phyloP scores from a whole-genome alignment of 2,329 filamentous ascomycete species.

The Microdochium bolleyi region DNA sequence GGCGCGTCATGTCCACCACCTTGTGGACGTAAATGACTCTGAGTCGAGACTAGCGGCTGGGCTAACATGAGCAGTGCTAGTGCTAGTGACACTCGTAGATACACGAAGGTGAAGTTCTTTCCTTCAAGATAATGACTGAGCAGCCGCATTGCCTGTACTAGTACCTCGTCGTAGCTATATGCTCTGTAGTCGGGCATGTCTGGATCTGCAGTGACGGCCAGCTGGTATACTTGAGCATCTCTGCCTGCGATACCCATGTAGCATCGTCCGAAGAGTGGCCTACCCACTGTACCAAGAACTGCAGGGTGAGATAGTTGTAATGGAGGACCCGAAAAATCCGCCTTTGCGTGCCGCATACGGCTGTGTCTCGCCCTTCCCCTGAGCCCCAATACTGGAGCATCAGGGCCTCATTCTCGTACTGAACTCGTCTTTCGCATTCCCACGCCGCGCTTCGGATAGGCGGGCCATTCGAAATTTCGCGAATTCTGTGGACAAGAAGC shows the following conservation, averaged over 20 bases:
- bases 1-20: background rate
- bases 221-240: background rate
- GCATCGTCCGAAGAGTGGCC: too few relatives aligned
- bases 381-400: background rate
- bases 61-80: too few relatives aligned
- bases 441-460: background rate
- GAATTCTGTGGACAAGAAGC: background rate
- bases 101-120: too few relatives aligned
- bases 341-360: too few relatives aligned
- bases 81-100: too few relatives aligned
- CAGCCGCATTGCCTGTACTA: background rate
- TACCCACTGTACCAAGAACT: too few relatives aligned
- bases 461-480: background rate
- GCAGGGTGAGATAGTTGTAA: too few relatives aligned
- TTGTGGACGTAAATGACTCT: too few relatives aligned
- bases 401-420: background rate
- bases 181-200: background rate
- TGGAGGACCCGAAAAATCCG: too few relatives aligned
- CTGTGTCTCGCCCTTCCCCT: background rate
- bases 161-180: background rate
- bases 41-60: too few relatives aligned
- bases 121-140: too few relatives aligned
- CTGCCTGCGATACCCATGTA: too few relatives aligned
- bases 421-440: background rate
- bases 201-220: background rate